Conservation (phyloP, 2,329 filamentous ascomycete genomes). For the Thelonectria rubi region DNA sequence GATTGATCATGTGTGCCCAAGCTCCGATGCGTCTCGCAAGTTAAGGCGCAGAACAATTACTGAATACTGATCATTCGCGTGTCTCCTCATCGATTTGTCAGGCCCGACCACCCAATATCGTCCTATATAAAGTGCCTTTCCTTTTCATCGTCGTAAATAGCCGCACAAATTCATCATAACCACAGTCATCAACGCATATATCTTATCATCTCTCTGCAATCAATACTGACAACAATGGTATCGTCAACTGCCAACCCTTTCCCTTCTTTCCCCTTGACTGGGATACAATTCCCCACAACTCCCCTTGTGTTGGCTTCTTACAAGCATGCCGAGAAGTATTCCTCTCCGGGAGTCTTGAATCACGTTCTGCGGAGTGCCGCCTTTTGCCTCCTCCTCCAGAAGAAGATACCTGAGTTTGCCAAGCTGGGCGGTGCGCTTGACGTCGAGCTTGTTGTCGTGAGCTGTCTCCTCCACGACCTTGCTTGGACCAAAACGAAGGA, state of each 20-base stretch:
- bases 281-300: constrained; percentile 5
- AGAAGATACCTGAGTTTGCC: constrained; percentile 3
- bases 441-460: constrained; percentile 5
- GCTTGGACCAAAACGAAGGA: constrained; percentile 8
- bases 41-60: constrained; percentile 2
- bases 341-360: constrained; percentile 5
- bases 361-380: constrained; percentile 7
- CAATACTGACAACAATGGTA: background rate
- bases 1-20: constrained; percentile 1
- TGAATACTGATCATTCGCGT: background rate
- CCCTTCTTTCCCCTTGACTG: constrained; percentile 8
- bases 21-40: constrained; percentile 5
- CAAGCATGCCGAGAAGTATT: constrained; percentile 5
- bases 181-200: background rate
- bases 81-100: constrained; percentile 2
- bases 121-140: constrained; percentile 3
- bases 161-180: background rate
- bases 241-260: constrained; percentile 6
- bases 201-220: constrained; percentile 3
- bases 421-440: constrained; percentile 5
- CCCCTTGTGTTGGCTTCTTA: constrained; percentile 8
- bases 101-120: background rate
- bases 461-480: constrained; percentile 8
- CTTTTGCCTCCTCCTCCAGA: constrained; percentile 8
- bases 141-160: constrained; percentile 1